phyloP scores from a whole-genome alignment of 169 alveolate species.

The Plasmodium knowlesi region DNA sequence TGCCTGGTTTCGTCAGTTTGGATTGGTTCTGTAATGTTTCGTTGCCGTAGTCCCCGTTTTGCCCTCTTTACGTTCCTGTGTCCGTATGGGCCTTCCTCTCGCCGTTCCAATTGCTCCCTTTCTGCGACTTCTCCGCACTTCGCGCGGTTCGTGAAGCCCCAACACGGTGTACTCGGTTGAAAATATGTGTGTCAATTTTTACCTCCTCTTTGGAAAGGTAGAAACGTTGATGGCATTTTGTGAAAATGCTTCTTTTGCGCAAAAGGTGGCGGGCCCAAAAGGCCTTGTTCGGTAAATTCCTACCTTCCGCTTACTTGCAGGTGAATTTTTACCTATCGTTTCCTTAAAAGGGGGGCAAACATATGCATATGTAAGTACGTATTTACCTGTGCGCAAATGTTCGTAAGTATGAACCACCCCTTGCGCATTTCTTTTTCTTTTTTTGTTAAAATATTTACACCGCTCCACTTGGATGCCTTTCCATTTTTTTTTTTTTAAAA shows the following conservation, averaged over 20 bases:
- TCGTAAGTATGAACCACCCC: neutral
- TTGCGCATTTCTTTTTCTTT: neutral
- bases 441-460: neutral
- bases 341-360: neutral
- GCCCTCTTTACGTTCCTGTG: neutral
- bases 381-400: neutral
- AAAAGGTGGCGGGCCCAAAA: neutral
- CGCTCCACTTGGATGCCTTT: neutral
- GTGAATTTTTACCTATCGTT: neutral
- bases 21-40: neutral
- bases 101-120: neutral
- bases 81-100: neutral
- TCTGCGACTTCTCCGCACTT: neutral
- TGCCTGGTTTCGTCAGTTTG: neutral
- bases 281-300: neutral
- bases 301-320: neutral
- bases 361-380: neutral
- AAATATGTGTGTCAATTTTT: neutral
- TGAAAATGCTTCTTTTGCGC: conserved; percentile 12
- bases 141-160: neutral
- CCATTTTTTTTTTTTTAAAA: neutral
- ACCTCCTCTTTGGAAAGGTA: neutral
- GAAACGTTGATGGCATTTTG: conserved; percentile 11
- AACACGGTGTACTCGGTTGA: neutral
- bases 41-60: neutral